Evolutionary conservation across 805 yeast species (phyloP).

Genomic region (Ogataea pignaliae): DNA sequence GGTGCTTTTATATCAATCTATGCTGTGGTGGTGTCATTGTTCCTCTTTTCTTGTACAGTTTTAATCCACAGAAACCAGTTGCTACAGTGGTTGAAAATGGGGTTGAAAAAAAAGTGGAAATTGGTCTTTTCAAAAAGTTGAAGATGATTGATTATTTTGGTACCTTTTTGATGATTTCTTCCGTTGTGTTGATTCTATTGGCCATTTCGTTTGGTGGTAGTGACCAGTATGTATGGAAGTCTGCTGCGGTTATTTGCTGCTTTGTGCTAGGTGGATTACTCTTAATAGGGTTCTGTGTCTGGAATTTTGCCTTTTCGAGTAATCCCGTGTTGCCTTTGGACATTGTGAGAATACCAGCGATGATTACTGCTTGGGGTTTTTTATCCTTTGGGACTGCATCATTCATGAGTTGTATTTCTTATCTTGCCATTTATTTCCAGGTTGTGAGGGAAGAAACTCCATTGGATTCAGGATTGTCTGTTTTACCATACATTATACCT

Average conservation of each 20-base stretch:
- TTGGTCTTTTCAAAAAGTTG: slow-evolving; percentile 28
- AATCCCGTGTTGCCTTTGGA: slow-evolving; percentile 45
- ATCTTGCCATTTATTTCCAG: slow-evolving; percentile 46
- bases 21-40: slow-evolving; percentile 56
- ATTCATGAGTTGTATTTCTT: slow-evolving; percentile 36
- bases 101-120: no score
- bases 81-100: slow-evolving; percentile 26
- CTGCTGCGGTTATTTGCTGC: slow-evolving; percentile 46
- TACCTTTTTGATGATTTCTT: slow-evolving; percentile 36
- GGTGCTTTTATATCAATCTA: slow-evolving; percentile 68
- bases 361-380: slow-evolving; percentile 35
- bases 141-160: slow-evolving; percentile 47
- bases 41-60: slow-evolving; percentile 33
- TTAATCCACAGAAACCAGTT: slow-evolving; percentile 44
- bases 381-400: slow-evolving; percentile 34
- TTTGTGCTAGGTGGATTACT: slow-evolving; percentile 43
- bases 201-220: slow-evolving; percentile 55
- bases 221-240: slow-evolving; percentile 43
- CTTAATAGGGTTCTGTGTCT: slow-evolving; percentile 31
- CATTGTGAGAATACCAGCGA: slow-evolving; percentile 30
- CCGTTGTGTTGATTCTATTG: slow-evolving; percentile 43
- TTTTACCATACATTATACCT: slow-evolving; percentile 39
- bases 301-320: slow-evolving; percentile 38
- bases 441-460: slow-evolving; percentile 38
- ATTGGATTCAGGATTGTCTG: slow-evolving; percentile 41